Conservation (phyloP, 2,329 filamentous ascomycete species). For the Xylaria sp. region DNA sequence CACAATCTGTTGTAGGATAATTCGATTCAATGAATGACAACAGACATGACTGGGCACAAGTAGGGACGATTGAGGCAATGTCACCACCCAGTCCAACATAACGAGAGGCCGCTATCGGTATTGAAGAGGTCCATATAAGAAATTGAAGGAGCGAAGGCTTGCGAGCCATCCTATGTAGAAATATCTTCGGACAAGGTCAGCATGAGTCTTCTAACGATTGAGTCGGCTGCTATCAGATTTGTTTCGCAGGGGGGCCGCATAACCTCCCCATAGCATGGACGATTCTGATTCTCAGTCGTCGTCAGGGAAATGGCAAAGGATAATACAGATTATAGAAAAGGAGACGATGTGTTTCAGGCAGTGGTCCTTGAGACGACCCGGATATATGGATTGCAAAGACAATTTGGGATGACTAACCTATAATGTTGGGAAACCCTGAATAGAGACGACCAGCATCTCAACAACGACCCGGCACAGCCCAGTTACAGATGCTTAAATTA, state of each 20-base stretch:
- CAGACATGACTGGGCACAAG: conserved; percentile 61
- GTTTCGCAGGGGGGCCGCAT: conserved; percentile 39
- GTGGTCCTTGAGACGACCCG: conserved; percentile 28
- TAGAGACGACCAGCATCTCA: conserved; percentile 51
- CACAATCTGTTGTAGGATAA: conserved; percentile 63
- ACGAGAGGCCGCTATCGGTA: conserved; percentile 41
- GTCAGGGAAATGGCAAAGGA: conserved; percentile 21
- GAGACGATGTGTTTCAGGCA: conserved; percentile 42
- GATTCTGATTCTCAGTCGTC: conserved; percentile 34
- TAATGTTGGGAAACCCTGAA: conserved; percentile 43
- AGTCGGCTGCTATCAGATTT: conserved; percentile 36
- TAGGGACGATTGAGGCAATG: conserved; percentile 44
- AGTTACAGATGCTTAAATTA: conserved; percentile 44
- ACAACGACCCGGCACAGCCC: conserved; percentile 47
- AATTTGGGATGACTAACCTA: conserved; percentile 48
- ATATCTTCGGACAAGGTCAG: conserved; percentile 46
- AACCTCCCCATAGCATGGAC: conserved; percentile 37
- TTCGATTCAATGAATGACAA: conserved; percentile 69
- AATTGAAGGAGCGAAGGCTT: conserved; percentile 43
- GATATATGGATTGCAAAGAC: conserved; percentile 42
- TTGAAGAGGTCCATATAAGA: conserved; percentile 46
- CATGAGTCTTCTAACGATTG: conserved; percentile 36
- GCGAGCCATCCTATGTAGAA: conserved; percentile 49
- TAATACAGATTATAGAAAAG: conserved; percentile 21
- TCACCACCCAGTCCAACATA: conserved; percentile 43